These are phyloP conservation scores for Colletotrichum sp. DNA, from an alignment of 2,329 filamentous ascomycete species.

Conservation along the genomic window DNA sequence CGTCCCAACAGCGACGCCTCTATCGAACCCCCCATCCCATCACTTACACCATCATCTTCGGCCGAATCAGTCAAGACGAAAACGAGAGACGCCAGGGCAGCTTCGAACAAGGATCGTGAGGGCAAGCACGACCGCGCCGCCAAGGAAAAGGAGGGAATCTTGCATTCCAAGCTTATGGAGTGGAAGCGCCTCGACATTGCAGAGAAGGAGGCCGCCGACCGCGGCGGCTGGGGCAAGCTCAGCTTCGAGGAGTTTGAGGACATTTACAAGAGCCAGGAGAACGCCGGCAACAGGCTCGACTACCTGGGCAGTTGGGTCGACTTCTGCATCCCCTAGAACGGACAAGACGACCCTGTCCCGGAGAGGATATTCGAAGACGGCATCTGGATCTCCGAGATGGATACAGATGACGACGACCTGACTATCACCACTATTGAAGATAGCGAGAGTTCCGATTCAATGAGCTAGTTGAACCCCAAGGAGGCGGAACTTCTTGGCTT, in stretches of 20 bases:
- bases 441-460: neutral
- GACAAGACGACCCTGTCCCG: neutral
- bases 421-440: neutral
- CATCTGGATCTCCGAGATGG: neutral
- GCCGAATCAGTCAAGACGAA: neutral
- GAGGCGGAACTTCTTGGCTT: neutral
- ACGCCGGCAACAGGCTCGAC: slow-evolving; percentile 68
- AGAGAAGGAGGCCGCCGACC: slow-evolving; percentile 70
- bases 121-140: neutral
- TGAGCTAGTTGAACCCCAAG: neutral
- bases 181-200: slow-evolving; percentile 66
- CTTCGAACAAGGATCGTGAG: neutral
- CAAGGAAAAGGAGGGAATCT: slow-evolving; percentile 25
- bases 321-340: slow-evolving; percentile 66
- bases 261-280: slow-evolving; percentile 72
- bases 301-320: slow-evolving; percentile 94
- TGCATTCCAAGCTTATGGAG: slow-evolving; percentile 41
- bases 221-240: slow-evolving; percentile 82
- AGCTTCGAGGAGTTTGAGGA: slow-evolving; percentile 80
- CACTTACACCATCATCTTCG: neutral
- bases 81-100: neutral
- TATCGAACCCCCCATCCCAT: slow-evolving; percentile 17
- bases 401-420: neutral
- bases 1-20: slow-evolving; percentile 55
- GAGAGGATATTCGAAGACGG: neutral